Evolutionary conservation across 1,284 basidiomycete species (phyloP).

Genomic region (Trametes polyzona): DNA sequence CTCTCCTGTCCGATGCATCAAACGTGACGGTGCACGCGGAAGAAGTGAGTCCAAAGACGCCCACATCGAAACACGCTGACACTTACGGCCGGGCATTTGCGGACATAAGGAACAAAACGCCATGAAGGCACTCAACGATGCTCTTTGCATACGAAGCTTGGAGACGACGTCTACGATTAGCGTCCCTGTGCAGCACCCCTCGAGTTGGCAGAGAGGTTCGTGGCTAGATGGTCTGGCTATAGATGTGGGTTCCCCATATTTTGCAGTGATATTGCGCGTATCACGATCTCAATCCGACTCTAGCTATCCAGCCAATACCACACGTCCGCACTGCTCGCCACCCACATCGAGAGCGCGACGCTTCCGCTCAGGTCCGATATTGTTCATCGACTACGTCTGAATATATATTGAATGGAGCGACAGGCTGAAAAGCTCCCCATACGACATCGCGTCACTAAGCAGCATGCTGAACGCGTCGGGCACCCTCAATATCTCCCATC

Average conservation of each 20-base stretch:
- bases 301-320: constrained; percentile 54
- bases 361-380: constrained; percentile 60
- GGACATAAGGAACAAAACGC: background rate
- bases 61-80: too few species aligned
- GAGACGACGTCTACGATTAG: constrained; percentile 56
- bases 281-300: constrained; percentile 12
- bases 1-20: constrained; percentile 53
- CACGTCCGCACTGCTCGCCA: constrained; percentile 65
- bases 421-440: constrained; percentile 43
- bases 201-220: constrained; percentile 39
- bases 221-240: constrained; percentile 49
- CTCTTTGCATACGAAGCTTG: constrained; percentile 56
- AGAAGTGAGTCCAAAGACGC: constrained; percentile 43
- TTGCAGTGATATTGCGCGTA: background rate
- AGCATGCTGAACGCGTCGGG: constrained; percentile 58
- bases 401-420: background rate
- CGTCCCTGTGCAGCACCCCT: constrained; percentile 58
- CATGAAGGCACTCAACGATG: constrained; percentile 56
- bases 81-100: background rate
- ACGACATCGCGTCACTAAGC: constrained; percentile 52
- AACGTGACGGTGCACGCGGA: constrained; percentile 41
- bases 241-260: constrained; percentile 41
- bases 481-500: constrained; percentile 57
- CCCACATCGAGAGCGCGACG: constrained; percentile 69
- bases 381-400: background rate